phyloP scores from a whole-genome alignment of 345 rosid genomes.

The Cardamine chenopodiifolia region DNA sequence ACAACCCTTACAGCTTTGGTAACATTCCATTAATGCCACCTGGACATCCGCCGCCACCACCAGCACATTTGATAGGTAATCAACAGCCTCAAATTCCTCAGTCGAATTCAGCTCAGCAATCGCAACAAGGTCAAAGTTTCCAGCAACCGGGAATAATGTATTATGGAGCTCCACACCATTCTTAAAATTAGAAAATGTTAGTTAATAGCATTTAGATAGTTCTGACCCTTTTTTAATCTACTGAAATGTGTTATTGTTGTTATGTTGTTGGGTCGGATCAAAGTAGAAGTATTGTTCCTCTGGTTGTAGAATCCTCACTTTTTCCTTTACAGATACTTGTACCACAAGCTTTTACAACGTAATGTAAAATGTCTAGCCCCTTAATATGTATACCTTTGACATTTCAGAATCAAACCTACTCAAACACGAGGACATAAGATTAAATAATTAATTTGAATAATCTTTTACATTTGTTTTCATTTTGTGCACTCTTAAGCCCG shows the following conservation, averaged over 20 bases:
- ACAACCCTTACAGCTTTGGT: conserved; percentile 60
- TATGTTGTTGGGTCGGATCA: conserved; percentile 33
- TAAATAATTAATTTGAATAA: neutral
- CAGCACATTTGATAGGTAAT: conserved; percentile 53
- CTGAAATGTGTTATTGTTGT: conserved; percentile 11
- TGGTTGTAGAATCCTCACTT: conserved; percentile 34
- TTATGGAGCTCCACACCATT: conserved; percentile 65
- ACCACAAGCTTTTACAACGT: conserved; percentile 21
- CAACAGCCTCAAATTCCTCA: conserved; percentile 53
- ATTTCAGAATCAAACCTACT: neutral
- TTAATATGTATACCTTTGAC: neutral
- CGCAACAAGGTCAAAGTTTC: conserved; percentile 57
- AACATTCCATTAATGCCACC: conserved; percentile 64
- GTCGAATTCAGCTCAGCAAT: conserved; percentile 51
- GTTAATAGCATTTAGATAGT: conserved; percentile 39
- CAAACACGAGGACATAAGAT: neutral
- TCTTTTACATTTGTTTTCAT: conserved; percentile 17
- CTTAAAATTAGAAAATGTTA: conserved; percentile 46
- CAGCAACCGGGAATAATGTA: conserved; percentile 71
- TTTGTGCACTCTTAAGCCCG: neutral
- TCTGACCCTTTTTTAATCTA: conserved; percentile 39
- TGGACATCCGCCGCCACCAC: conserved; percentile 53
- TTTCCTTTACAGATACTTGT: conserved; percentile 21
- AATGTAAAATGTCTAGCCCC: conserved; percentile 11
- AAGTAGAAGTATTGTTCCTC: conserved; percentile 26